A percentile compares a stretch with the other conserved stretches of the same genome.
Conservation (phyloP, 768 basidiomycete genomes). For the Cystobasidium onofrii region DNA sequence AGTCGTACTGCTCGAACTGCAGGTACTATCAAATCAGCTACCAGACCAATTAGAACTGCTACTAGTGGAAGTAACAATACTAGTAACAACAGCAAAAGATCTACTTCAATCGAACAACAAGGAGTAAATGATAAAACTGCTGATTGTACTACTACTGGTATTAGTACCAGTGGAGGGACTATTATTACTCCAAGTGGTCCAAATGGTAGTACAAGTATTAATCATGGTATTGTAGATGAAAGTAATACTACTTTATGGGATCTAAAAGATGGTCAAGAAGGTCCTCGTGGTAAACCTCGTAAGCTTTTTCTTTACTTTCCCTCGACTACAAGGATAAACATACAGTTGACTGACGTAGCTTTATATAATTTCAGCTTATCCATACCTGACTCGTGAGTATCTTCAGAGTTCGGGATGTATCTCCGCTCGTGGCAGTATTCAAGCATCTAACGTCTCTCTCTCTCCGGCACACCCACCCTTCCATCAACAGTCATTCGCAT, state of each 20-base stretch:
- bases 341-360: not conserved
- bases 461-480: too few species aligned
- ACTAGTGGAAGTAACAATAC: too few species aligned
- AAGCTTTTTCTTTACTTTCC: not conserved
- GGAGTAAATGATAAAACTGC: too few species aligned
- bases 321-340: not conserved
- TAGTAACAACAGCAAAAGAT: too few species aligned
- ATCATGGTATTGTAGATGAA: conserved; percentile 24
- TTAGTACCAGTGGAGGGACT: not conserved
- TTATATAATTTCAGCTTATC: conserved; percentile 15
- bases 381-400: conserved; percentile 28
- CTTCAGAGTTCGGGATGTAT: too few species aligned
- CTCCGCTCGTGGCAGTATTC: not conserved
- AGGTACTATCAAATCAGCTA: too few species aligned
- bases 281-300: conserved; percentile 22
- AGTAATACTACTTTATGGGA: conserved; percentile 17
- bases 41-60: too few species aligned
- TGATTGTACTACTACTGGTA: not conserved
- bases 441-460: not conserved
- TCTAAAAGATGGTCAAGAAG: conserved; percentile 9
- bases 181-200: not conserved
- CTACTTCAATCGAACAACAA: too few species aligned
- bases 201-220: not conserved
- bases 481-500: conserved; percentile 16
- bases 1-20: not conserved